Evolutionary conservation across 1,284 basidiomycete genomes (phyloP).

Genomic region (Baeospora myosura): DNA sequence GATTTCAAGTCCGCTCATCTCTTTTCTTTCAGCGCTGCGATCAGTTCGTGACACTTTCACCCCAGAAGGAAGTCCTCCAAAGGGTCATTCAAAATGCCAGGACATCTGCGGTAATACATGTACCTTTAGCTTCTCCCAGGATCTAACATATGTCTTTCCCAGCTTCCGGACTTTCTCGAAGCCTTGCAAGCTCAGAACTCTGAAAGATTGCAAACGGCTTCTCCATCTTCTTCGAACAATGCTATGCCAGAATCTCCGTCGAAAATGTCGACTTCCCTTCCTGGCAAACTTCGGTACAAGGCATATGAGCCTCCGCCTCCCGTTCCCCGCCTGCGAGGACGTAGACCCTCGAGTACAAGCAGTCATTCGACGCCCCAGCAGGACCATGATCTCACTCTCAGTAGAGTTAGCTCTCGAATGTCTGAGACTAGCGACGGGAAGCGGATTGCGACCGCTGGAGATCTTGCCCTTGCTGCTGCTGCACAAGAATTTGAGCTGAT

Average conservation of each 20-base stretch:
- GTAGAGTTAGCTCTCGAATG: slow-evolving; percentile 29
- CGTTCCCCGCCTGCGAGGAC: slow-evolving; percentile 34
- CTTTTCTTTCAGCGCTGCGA: slow-evolving; percentile 47
- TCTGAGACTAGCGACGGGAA: too few species aligned
- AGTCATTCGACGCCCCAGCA: neutral
- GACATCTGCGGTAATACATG: slow-evolving; percentile 39
- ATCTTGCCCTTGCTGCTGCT: slow-evolving; percentile 45
- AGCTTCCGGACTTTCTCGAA: slow-evolving; percentile 66
- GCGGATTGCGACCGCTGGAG: slow-evolving; percentile 49
- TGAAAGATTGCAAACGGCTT: slow-evolving; percentile 12
- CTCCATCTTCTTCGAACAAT: neutral
- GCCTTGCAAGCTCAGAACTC: slow-evolving; percentile 47
- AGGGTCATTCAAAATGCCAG: slow-evolving; percentile 37
- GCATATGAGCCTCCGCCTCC: slow-evolving; percentile 60
- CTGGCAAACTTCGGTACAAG: slow-evolving; percentile 54
- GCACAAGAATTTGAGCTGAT: slow-evolving; percentile 30
- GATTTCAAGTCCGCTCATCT: slow-evolving; percentile 4
- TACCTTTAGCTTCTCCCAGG: neutral
- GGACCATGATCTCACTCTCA: neutral
- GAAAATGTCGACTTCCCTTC: slow-evolving; percentile 23
- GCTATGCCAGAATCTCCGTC: slow-evolving; percentile 19
- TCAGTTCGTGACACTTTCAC: slow-evolving; percentile 48
- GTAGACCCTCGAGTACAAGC: slow-evolving; percentile 13
- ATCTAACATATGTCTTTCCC: neutral
- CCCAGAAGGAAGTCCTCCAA: slow-evolving; percentile 35